Percentiles rank a stretch among this genome's conserved stretches.
phyloP scores from a whole-genome alignment of 129 eudicot genomes.

The Silybum marianum region DNA sequence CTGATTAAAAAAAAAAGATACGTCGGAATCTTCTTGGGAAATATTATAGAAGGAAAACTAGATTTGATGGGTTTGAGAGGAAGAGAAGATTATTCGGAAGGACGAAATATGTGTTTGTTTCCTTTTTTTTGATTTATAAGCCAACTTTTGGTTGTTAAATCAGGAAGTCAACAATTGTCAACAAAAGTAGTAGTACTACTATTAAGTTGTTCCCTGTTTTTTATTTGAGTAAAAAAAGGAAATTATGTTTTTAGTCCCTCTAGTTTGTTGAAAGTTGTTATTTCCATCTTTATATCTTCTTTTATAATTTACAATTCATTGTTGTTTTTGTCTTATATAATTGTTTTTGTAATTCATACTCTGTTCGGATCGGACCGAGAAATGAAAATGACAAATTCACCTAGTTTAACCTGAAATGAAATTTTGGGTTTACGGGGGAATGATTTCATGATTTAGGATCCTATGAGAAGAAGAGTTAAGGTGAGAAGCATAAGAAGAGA shows the following conservation, averaged over 20 bases:
- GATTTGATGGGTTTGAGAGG: slow-evolving; percentile 44
- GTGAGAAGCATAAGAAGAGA: too few species aligned
- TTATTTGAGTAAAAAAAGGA: too few species aligned
- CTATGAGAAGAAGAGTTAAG: too few species aligned
- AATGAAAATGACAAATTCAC: too few species aligned
- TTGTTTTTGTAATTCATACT: too few species aligned
- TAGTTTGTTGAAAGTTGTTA: slow-evolving; percentile 4
- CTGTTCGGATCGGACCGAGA: too few species aligned
- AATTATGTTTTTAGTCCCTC: not conserved
- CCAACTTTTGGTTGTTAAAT: not conserved
- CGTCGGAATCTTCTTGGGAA: slow-evolving; percentile 24
- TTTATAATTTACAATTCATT: too few species aligned
- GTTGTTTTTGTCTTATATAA: too few species aligned
- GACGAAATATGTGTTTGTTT: slow-evolving; percentile 4
- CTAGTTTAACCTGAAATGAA: too few species aligned
- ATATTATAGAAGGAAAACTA: slow-evolving; percentile 15
- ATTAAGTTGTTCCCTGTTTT: not conserved
- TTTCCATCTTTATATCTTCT: not conserved
- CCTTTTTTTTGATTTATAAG: not conserved
- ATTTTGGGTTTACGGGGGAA: too few species aligned
- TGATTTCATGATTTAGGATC: too few species aligned
- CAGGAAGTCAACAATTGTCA: slow-evolving; percentile 25
- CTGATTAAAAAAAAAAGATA: slow-evolving; percentile 32
- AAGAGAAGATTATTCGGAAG: slow-evolving; percentile 47
- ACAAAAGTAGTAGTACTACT: not conserved